These are phyloP conservation scores for Talaromyces sp. DNA, from an alignment of 2,329 filamentous ascomycete genomes.

Conservation along the genomic window DNA sequence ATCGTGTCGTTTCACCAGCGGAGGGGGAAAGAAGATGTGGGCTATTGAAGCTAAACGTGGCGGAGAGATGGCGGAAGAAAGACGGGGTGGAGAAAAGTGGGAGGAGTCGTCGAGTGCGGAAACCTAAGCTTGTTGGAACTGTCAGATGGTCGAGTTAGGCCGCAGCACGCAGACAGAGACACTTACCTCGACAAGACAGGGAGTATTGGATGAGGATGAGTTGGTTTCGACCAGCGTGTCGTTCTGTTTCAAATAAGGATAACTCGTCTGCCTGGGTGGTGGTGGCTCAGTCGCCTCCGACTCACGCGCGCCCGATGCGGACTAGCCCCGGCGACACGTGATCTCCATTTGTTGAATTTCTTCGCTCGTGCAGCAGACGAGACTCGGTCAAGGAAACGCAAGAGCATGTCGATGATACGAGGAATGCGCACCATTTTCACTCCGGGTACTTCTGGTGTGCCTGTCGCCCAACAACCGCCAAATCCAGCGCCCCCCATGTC, in stretches of 20 bases:
- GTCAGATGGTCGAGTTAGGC: background rate
- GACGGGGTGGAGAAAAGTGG: slow-evolving; percentile 4
- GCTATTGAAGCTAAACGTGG: slow-evolving; percentile 5
- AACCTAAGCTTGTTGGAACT: background rate
- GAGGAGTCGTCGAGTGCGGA: background rate
- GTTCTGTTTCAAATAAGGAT: background rate
- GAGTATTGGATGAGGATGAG: background rate
- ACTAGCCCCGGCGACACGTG: slow-evolving; percentile 6
- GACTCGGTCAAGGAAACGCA: background rate
- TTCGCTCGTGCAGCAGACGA: background rate
- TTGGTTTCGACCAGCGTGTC: background rate
- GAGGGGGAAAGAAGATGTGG: slow-evolving; percentile 6
- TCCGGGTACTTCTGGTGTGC: slow-evolving; percentile 3
- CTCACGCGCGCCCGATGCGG: background rate
- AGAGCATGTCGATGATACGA: slow-evolving; percentile 9
- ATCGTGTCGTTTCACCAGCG: slow-evolving; percentile 47
- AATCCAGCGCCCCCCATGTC: slow-evolving; percentile 3
- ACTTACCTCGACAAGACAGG: background rate
- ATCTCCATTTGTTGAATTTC: background rate
- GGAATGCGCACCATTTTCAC: slow-evolving; percentile 4
- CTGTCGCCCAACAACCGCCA: background rate
- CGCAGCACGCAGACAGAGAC: background rate
- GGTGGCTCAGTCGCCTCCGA: background rate
- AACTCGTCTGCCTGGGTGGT: background rate
- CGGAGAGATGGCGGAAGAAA: slow-evolving; percentile 1